Base-by-base conservation (phyloP, 139 green algal genomes). In the Astrephomene gubernaculifera region DNA sequence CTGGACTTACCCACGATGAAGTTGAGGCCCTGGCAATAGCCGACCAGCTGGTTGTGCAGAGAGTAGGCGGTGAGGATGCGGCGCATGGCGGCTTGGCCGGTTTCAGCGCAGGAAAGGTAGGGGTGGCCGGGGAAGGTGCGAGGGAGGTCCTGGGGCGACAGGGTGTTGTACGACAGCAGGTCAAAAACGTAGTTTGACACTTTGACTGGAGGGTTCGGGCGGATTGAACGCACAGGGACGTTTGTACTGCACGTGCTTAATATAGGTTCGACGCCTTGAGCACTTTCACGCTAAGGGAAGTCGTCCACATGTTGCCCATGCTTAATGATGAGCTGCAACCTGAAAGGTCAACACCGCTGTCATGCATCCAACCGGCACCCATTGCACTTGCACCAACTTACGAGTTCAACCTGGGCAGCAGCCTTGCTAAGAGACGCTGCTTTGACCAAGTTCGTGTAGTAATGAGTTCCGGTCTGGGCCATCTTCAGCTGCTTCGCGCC, bases 131-230 rank as follows among this genome's bases (percentile, higher is more conserved):
- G 93, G 79, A 96, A 98, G 0, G 95, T 98, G 44, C 95, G 91
- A 4, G 95, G 95, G 70, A 96, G 80, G 81, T 98, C 95, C 93
- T 96, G 87, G 2, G 29, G n/a, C n/a, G n/a, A n/a, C n/a, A n/a
- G n/a, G n/a, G n/a, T n/a, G n/a, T n/a, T n/a, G n/a, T n/a, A n/a
- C n/a, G n/a, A n/a, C n/a, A n/a, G n/a, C n/a, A n/a, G n/a, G n/a
- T n/a, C n/a, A n/a, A n/a, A n/a, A n/a, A n/a, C n/a, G n/a, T n/a
- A n/a, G n/a, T n/a, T n/a, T n/a, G n/a, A n/a, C n/a, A n/a, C n/a
- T n/a, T n/a, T n/a, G n/a, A n/a, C n/a, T n/a, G n/a, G n/a, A n/a
- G n/a, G n/a, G n/a, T n/a, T n/a, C n/a, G n/a, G n/a, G n/a, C n/a
- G n/a, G n/a, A n/a, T n/a, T n/a, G n/a, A n/a, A n/a, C n/a, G n/a